Conservation (phyloP, 2,329 filamentous ascomycete genomes). For the Aspergillus hiratsukae region DNA sequence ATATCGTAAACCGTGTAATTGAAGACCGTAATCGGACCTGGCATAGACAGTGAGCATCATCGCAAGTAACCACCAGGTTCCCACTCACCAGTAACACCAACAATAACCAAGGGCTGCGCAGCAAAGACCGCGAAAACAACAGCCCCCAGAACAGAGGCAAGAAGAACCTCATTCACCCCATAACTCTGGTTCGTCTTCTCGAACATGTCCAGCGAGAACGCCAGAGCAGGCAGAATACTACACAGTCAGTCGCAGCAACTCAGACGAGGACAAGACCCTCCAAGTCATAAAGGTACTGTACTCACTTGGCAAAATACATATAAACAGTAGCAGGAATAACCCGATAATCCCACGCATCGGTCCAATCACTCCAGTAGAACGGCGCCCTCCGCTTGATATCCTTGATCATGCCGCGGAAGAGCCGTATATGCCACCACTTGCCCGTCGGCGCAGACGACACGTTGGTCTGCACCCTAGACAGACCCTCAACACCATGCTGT, state of each 20-base stretch:
- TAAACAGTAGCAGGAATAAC: conserved; percentile 83
- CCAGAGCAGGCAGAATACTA: conserved; percentile 79
- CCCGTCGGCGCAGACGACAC: conserved; percentile 12
- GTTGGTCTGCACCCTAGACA: conserved; percentile 4
- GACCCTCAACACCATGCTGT: neutral
- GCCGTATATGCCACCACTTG: conserved; percentile 68
- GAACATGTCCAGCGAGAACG: conserved; percentile 92
- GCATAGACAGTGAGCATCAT: neutral
- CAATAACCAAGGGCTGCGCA: conserved; percentile 82
- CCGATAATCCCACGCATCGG: conserved; percentile 84
- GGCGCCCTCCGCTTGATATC: conserved; percentile 71
- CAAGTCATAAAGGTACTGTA: too few species aligned
- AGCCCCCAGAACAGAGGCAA: conserved; percentile 76
- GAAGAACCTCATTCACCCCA: conserved; percentile 86
- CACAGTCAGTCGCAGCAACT: too few species aligned
- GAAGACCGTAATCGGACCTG: conserved; percentile 84
- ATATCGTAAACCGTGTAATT: conserved; percentile 95
- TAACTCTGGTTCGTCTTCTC: conserved; percentile 79
- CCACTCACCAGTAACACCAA: conserved; percentile 69
- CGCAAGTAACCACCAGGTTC: neutral
- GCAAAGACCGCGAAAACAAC: conserved; percentile 76
- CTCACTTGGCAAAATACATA: conserved; percentile 93
- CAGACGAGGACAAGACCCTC: too few species aligned
- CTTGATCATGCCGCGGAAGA: conserved; percentile 75
- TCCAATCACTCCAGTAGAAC: conserved; percentile 78